phyloP scores from a whole-genome alignment of 495 filamentous ascomycete genomes.

The Apiosordaria backusii region DNA sequence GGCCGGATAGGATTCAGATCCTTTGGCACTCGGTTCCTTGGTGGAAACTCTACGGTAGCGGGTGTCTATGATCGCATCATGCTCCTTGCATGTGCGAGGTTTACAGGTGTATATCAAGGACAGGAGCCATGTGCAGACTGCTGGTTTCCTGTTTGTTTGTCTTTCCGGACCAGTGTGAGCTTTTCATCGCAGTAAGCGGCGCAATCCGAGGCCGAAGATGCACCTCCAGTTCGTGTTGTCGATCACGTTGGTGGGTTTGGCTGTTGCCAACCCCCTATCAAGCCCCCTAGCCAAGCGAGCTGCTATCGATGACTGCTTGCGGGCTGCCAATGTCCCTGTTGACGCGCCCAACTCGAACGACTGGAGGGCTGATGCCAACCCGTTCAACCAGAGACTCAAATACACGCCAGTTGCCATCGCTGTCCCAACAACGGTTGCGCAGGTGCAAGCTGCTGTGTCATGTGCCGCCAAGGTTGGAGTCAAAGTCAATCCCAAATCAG shows the following conservation, averaged over 20 bases:
- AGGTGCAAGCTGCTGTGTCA: constrained; percentile 43
- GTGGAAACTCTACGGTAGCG: background rate
- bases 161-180: background rate
- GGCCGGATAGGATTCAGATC: background rate
- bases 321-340: constrained; percentile 31
- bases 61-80: background rate
- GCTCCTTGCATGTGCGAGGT: background rate
- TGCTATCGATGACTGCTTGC: constrained; percentile 42
- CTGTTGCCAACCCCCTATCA: constrained; percentile 19
- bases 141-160: background rate
- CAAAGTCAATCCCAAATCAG: constrained; percentile 43
- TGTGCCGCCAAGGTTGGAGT: constrained; percentile 40
- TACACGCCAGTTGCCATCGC: constrained; percentile 42
- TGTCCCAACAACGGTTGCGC: constrained; percentile 37
- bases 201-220: constrained; percentile 9
- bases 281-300: constrained; percentile 24
- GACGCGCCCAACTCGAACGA: constrained; percentile 35
- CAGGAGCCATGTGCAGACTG: background rate
- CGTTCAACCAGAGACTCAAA: constrained; percentile 40
- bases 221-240: constrained; percentile 16
- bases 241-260: constrained; percentile 17
- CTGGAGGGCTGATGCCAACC: constrained; percentile 37
- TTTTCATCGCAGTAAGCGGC: background rate
- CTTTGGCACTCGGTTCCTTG: background rate
- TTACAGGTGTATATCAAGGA: background rate